Evolutionary conservation across 192 early-diverging fungal genomes (phyloP).

Genomic region (Mortierella hygrophila): DNA sequence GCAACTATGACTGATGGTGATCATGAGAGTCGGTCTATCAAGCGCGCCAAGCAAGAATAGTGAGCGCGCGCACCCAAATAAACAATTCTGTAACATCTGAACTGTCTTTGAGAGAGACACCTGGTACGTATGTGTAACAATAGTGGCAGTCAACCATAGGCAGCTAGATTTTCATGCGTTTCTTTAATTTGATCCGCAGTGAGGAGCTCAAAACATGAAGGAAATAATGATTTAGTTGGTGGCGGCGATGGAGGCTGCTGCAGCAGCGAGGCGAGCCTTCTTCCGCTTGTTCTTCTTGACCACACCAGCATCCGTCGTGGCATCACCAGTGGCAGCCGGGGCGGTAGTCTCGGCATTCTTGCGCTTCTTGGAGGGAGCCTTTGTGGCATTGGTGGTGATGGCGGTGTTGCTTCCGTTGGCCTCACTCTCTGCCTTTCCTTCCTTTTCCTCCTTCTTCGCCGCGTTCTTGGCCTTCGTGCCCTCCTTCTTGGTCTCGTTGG

Average conservation of each 20-base stretch:
- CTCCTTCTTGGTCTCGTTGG: background rate
- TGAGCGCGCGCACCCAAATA: background rate
- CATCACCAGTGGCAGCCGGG: background rate
- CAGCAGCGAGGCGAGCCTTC: background rate
- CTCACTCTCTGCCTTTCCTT: background rate
- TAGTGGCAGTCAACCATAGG: too few relatives aligned
- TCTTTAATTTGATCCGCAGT: too few relatives aligned
- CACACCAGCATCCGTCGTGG: background rate
- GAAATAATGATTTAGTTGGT: background rate
- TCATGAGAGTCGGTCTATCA: background rate
- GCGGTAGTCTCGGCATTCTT: background rate
- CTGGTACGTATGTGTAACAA: too few relatives aligned
- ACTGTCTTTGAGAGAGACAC: too few relatives aligned
- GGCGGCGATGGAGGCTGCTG: background rate
- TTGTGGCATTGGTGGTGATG: background rate
- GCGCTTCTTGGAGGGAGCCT: background rate
- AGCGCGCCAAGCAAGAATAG: constrained; percentile 17
- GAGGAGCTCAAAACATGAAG: too few relatives aligned
- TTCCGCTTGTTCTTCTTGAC: background rate
- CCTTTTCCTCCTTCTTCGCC: background rate
- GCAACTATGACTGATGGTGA: background rate
- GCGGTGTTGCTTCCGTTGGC: background rate
- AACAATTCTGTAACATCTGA: background rate
- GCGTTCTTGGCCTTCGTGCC: background rate
- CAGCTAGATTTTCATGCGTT: too few relatives aligned